Evolutionary conservation across 1,284 basidiomycete genomes (phyloP), one percentile per base, ranked within the genome.

Genomic region (Papiliotrema flavescens): DNA sequence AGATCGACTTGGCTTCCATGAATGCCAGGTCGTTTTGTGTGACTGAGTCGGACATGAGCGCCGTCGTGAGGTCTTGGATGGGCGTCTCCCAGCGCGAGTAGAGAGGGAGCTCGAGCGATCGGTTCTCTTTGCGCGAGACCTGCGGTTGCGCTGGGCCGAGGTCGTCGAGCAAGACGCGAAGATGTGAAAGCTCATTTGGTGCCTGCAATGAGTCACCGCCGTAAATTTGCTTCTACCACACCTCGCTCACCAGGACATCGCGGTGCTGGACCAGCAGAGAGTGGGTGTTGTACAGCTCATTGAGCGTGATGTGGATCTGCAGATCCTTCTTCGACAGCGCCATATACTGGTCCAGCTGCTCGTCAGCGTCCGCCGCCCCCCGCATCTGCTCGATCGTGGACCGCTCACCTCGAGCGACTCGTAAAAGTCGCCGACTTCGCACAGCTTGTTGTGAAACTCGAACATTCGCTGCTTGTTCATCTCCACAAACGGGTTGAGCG

Each of bases 1-100:
- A 95, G 71, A 98, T 97, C 20, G 95, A 97, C 80, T 99, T 99
- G 60, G 96, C 90, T 76, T 99, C 96, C 92, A 98, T 98, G 80
- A 98, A 99, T 22, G 98, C 83, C 83, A 99, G 95, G 78, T 99
- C 96, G 71, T 89, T 92, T 54, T 93, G 92, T 22, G 96, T 98
- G 39, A 99, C 88, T 77, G 94, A 93, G 65, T 84, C 83, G 2
- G 80, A 81, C 86, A 98, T 95, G 62, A 99, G 84, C 0, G 95
- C 91, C 20, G 88, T 92, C 55, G 95, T 91, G 47, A 98, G 86
- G 70, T 98, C 96, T 69, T 98, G 94, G 53, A 98, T 92, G 2
- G 94, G 94, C 19, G 93, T 98, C 79, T 99, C 96, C 96, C 96
- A 99, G 24, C 96, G 90, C 65, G 89, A 94, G 79, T 95, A 98